Base-by-base conservation (phyloP, 1,139 yeast genomes). In the Waltiozyma sp. region DNA sequence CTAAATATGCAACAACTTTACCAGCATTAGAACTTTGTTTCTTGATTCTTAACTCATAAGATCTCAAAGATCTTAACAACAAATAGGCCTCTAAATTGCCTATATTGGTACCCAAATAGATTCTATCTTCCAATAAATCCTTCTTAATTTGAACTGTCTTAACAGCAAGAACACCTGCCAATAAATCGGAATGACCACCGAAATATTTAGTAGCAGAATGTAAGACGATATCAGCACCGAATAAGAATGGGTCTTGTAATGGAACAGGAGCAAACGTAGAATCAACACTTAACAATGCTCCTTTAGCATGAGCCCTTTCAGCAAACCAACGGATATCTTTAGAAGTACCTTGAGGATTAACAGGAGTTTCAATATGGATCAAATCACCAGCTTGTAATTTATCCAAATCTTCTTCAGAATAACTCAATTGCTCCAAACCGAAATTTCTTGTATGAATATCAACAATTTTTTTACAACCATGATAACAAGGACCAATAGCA, bases 221-320 rank as follows among this genome's bases (percentile, higher is more conserved):
- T 39, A 83, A 81, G 45, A 85, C 94, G 47, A 85, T 73, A 60
- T 85, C 95, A 44, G 94, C 95, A 50, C 96, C 96, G 54, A 72
- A 79, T 50, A 64, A 67, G 61, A 86, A 73, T 52, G 96, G 95
- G 69, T 86, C 85, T 49, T 89, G 85, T 58, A 86, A 68, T 64
- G 91, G 91, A 54, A 96, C 96, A 18, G 96, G 87, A 59, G 89
- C 73, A 74, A 89, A 88, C 33, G 97, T 89, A 70, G 91, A 85
- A 70, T 89, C 97, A 46, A 87, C 95, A 37, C 81, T 94, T 52
- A 86, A 71, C 45, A 72, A 61, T 49, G 85, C 69, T 48, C 76
- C 73, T 49, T 66, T 70, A 0, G 68, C 64, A 57, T 87, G 95
- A 0, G 94, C 91, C 43, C 69, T 65, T 3, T 73, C 65, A 3